Conservation (phyloP, 805 yeast genomes). For the Clavispora phyllophila region DNA sequence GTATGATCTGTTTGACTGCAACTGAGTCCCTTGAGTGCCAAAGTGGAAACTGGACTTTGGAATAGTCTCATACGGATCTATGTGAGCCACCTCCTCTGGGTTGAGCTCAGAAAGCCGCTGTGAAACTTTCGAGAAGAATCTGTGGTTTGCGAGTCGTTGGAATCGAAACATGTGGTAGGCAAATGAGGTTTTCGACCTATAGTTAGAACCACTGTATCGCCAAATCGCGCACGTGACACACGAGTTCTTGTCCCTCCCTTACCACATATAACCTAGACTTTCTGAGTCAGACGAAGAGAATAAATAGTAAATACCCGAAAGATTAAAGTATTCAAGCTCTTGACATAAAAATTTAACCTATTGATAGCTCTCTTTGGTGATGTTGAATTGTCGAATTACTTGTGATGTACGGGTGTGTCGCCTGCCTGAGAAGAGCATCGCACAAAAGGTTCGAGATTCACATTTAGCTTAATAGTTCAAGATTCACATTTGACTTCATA, state of each 20-base stretch:
- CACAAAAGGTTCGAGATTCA: constrained; percentile 3
- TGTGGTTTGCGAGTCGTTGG: neutral
- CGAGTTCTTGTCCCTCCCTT: too few relatives aligned
- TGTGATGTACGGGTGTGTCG: constrained; percentile 2
- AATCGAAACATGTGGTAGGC: neutral
- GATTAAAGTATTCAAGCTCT: too few relatives aligned
- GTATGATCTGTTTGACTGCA: neutral
- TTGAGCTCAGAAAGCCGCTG: neutral
- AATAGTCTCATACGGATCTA: constrained; percentile 9
- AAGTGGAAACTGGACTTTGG: constrained; percentile 8
- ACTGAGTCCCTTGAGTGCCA: neutral
- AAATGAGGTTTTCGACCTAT: neutral
- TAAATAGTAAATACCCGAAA: too few relatives aligned
- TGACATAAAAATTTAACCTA: too few relatives aligned
- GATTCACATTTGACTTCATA: neutral
- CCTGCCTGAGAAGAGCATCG: constrained; percentile 12
- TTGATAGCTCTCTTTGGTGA: too few relatives aligned
- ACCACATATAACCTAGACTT: too few relatives aligned
- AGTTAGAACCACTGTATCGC: neutral
- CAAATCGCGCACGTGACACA: neutral
- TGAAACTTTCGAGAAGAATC: neutral
- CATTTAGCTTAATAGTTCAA: too few relatives aligned
- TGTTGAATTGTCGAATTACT: too few relatives aligned
- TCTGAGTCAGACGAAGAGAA: too few relatives aligned
- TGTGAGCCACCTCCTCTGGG: neutral